These are phyloP conservation scores for Musa beccarii DNA, from an alignment of 176 grass and related monocot species.

Conservation along the genomic window DNA sequence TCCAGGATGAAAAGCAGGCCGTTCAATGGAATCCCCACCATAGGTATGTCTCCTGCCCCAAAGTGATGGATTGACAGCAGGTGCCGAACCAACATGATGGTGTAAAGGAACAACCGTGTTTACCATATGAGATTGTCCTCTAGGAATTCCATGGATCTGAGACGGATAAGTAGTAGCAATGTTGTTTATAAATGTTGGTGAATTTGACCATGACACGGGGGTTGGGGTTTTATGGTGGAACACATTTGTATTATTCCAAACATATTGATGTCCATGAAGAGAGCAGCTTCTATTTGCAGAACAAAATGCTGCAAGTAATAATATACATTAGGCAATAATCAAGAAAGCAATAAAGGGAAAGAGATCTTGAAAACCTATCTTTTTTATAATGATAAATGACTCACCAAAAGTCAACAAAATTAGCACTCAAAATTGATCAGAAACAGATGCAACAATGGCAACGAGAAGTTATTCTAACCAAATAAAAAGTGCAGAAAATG, in stretches of 20 bases:
- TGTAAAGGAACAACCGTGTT: slow-evolving; percentile 38
- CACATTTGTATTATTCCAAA: slow-evolving; percentile 41
- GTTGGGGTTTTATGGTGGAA: slow-evolving; percentile 37
- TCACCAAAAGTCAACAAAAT: background rate
- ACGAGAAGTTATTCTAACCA: background rate
- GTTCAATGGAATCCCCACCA: slow-evolving; percentile 22
- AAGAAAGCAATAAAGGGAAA: background rate
- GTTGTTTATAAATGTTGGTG: slow-evolving; percentile 16
- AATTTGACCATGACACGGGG: slow-evolving; percentile 45
- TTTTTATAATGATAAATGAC: background rate
- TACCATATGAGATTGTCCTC: slow-evolving; percentile 33
- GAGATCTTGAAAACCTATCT: background rate
- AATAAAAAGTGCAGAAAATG: background rate
- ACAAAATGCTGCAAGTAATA: slow-evolving; percentile 35
- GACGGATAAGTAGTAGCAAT: slow-evolving; percentile 30
- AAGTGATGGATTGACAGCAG: slow-evolving; percentile 24
- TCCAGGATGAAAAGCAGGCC: slow-evolving; percentile 37
- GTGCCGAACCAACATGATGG: slow-evolving; percentile 55
- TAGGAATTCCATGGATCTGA: slow-evolving; percentile 40
- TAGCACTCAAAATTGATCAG: background rate
- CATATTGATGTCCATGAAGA: slow-evolving; percentile 35
- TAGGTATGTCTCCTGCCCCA: slow-evolving; percentile 25
- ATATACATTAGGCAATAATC: background rate
- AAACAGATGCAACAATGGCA: background rate
- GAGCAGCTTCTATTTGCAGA: slow-evolving; percentile 47